These are phyloP conservation scores for Adiantum capillusveneris DNA, from an alignment of 75 land plant genomes.

Conservation along the genomic window DNA sequence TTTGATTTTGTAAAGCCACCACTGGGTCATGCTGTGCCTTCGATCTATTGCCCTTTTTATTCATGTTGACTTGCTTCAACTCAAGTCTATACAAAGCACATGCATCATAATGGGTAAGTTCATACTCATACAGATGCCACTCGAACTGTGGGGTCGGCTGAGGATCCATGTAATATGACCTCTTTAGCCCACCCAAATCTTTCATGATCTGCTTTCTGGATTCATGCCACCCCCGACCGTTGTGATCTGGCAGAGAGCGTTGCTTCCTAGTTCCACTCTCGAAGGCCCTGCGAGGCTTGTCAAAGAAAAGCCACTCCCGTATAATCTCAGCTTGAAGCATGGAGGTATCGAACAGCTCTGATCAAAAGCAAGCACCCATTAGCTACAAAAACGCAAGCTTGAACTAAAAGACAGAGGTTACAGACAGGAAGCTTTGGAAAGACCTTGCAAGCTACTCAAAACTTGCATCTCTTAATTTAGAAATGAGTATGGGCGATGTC, in stretches of 20 bases:
- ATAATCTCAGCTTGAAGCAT: constrained; percentile 72
- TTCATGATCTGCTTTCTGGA: constrained; percentile 94
- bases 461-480: no score
- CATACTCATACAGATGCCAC: constrained; percentile 94
- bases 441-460: no score
- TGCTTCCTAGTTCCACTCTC: constrained; percentile 97
- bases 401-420: background rate
- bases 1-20: constrained; percentile 76
- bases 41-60: constrained; percentile 58
- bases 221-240: constrained; percentile 95
- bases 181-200: constrained; percentile 76
- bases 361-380: constrained; percentile 4
- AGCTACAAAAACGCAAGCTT: background rate
- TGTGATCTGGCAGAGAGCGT: constrained; percentile 83
- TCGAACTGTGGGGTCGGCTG: constrained; percentile 67
- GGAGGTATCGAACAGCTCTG: constrained; percentile 80
- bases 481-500: no score
- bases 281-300: constrained; percentile 89
- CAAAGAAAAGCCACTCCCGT: constrained; percentile 93
- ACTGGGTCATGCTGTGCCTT: constrained; percentile 50
- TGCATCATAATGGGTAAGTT: constrained; percentile 62
- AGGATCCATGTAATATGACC: constrained; percentile 97
- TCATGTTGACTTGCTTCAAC: constrained; percentile 55
- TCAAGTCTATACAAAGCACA: constrained; percentile 85
- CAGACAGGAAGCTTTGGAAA: no score